Conservation (phyloP, 2,329 filamentous ascomycete species). For the Ophiostoma populinum region DNA sequence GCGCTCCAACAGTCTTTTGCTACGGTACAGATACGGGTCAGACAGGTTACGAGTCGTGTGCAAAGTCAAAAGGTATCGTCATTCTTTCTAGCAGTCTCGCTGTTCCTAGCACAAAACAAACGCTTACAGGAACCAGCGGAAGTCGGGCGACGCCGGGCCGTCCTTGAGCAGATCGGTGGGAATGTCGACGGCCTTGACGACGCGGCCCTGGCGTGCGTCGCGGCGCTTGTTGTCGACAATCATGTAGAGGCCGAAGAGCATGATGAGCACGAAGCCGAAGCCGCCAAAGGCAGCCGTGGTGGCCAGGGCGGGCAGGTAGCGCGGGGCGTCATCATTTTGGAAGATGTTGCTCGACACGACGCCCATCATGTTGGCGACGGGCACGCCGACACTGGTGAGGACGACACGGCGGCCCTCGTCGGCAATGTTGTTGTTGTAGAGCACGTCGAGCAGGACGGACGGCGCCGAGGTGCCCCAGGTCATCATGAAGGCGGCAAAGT, state of each 20-base stretch:
- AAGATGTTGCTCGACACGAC: conserved; percentile 54
- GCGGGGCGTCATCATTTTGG: conserved; percentile 41
- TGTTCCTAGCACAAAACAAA: not conserved
- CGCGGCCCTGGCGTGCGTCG: conserved; percentile 36
- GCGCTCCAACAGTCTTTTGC: conserved; percentile 25
- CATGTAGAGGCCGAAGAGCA: conserved; percentile 45
- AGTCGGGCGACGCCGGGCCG: conserved; percentile 33
- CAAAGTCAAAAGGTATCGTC: not conserved
- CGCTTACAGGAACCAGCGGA: conserved; percentile 31
- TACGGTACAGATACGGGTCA: conserved; percentile 52
- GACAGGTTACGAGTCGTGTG: conserved; percentile 18
- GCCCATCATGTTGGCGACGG: conserved; percentile 62
- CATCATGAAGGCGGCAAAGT: conserved; percentile 69
- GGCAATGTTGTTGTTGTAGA: conserved; percentile 71
- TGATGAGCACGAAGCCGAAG: conserved; percentile 35
- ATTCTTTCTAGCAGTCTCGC: not conserved
- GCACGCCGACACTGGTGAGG: conserved; percentile 55
- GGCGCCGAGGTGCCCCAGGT: conserved; percentile 63
- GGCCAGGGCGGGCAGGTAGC: conserved; percentile 49
- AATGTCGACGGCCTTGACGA: conserved; percentile 35
- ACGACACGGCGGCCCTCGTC: conserved; percentile 56
- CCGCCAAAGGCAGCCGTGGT: conserved; percentile 49
- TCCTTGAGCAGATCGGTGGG: conserved; percentile 38
- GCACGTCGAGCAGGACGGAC: conserved; percentile 44
- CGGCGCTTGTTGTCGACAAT: conserved; percentile 44